Evolutionary conservation across 2,329 filamentous ascomycete species (phyloP), one percentile per base, ranked within the genome.

Genomic region (Ophiobolus disseminans): DNA sequence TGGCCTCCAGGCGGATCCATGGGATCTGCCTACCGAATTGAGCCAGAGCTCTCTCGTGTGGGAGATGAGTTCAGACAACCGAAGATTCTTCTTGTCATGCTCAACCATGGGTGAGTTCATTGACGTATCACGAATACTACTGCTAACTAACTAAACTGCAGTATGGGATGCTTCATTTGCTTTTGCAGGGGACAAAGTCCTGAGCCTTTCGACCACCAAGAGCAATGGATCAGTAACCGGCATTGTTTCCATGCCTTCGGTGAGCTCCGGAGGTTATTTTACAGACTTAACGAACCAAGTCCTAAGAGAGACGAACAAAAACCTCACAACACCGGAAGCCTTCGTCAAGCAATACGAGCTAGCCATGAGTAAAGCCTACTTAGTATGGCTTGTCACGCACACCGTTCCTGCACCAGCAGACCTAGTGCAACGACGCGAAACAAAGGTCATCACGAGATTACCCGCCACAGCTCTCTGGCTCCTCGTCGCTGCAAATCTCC

Each of bases 381-480:
- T 50, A 1, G 38, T 32, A 11, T 45, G 49, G 3, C 35, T 60
- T 5, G 52, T 48, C 1, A 25, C 50, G 3, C 51, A 58, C 26
- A 41, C 44, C 20, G 48, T 16, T 19, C 21, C 21, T 25, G 23
- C 42, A 13, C 28, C 52, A 2, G 39, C 34, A 10, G 25, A 22
- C 2, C 37, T 50, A 19, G 45, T 48, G 3, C 55, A 60, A 37
- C 11, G 30, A 1, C 38, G 57, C 4, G 45, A 19, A 3, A 41
- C 50, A 17, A 52, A 55, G 23, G 47, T 58, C 14, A 39, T 60
- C 2, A 60, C 57, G 5, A 28, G 44, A 22, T 23, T 57, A 4
- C 55, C 57, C 2, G 26, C 41, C 9, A 42, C 49, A 5, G 52
- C 57, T 6, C 37, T 60, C 1, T 60, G 55, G 57, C 30, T 50